Evolutionary conservation across 2,329 filamentous ascomycete species (phyloP).

Genomic region (Cladophialophora carrionii): DNA sequence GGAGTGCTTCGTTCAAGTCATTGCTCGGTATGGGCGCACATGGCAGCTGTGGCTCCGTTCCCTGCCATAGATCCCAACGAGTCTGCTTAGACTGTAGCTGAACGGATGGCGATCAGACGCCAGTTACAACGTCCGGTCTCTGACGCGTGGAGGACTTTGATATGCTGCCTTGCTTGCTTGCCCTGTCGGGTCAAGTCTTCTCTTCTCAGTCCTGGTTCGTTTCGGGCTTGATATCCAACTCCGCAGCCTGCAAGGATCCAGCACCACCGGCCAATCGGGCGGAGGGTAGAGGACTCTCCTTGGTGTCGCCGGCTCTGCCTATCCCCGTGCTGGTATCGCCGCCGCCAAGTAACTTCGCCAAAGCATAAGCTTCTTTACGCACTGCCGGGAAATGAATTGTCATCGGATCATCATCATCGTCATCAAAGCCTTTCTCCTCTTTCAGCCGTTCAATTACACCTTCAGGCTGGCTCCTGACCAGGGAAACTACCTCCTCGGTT

Average conservation of each 20-base stretch:
- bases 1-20: too few relatives aligned
- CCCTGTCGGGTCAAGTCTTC: not conserved
- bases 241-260: not conserved
- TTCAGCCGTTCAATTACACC: slow-evolving; percentile 1
- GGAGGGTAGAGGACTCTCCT: not conserved
- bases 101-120: not conserved
- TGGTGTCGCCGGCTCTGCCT: not conserved
- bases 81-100: too few relatives aligned
- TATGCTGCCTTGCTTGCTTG: not conserved
- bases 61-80: too few relatives aligned
- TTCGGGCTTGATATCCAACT: not conserved
- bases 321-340: not conserved
- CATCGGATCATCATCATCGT: not conserved
- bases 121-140: not conserved
- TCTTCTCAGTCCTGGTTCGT: not conserved
- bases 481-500: not conserved
- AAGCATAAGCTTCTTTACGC: not conserved
- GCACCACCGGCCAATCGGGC: not conserved
- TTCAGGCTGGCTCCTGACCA: slow-evolving; percentile 1
- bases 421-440: not conserved
- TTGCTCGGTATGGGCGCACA: too few relatives aligned
- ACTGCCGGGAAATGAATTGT: slow-evolving; percentile 2
- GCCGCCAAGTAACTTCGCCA: not conserved
- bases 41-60: too few relatives aligned
- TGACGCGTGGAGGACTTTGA: not conserved